These are phyloP conservation scores for Lichtheimia ornata DNA, from an alignment of 371 early-diverging fungal genomes.

Conservation along the genomic window DNA sequence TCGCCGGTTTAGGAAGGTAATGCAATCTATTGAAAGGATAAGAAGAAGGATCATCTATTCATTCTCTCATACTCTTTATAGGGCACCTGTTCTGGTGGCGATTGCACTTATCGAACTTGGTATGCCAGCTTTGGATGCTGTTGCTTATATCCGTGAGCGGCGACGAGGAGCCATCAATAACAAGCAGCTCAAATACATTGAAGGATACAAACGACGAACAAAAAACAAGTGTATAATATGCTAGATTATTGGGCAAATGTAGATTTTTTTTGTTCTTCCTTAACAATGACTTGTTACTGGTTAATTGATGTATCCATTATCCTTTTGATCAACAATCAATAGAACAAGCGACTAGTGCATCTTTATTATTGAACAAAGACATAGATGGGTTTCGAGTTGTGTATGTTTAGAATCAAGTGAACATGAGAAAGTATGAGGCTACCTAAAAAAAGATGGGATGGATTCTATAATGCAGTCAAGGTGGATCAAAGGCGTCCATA, in stretches of 20 bases:
- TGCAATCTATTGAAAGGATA: background rate
- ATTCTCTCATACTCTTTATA: constrained; percentile 14
- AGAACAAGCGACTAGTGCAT: too few species aligned
- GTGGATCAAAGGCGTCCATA: too few species aligned
- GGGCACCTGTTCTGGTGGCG: constrained; percentile 78
- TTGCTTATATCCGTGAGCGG: constrained; percentile 78
- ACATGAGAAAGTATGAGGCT: too few species aligned
- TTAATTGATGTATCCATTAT: too few species aligned
- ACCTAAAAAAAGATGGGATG: too few species aligned
- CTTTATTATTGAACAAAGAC: too few species aligned
- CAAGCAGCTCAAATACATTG: constrained; percentile 77
- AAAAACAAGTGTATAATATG: constrained; percentile 48
- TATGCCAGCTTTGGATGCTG: constrained; percentile 81
- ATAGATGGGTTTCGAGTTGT: too few species aligned
- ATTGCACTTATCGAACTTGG: constrained; percentile 86
- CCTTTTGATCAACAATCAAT: too few species aligned
- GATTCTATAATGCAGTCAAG: too few species aligned
- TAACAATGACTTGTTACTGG: too few species aligned
- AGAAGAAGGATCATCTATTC: background rate
- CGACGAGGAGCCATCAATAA: constrained; percentile 89
- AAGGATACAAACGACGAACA: constrained; percentile 67
- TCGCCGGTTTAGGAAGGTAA: constrained; percentile 84
- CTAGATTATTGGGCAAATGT: background rate
- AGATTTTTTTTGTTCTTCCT: background rate
- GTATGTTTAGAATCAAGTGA: too few species aligned